Evolutionary conservation across 768 basidiomycete species (phyloP).

Genomic region (Gelatoporia subvermispora): DNA sequence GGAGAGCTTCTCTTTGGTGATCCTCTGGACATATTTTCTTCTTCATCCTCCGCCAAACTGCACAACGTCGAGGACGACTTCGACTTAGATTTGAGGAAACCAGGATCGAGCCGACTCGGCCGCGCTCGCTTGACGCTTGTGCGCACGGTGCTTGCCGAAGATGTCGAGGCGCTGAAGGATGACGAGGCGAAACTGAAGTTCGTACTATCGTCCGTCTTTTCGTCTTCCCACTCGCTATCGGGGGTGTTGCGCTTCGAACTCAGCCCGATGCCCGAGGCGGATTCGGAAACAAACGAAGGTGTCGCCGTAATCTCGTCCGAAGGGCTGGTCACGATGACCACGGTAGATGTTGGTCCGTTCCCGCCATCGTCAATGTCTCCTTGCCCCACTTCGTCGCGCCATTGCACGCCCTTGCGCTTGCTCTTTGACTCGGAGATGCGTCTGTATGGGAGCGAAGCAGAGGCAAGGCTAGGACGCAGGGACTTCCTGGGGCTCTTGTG

Average conservation of each 20-base stretch:
- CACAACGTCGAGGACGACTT: slow-evolving; percentile 43
- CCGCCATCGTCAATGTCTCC: slow-evolving; percentile 70
- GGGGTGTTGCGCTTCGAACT: slow-evolving; percentile 31
- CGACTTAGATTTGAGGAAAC: slow-evolving; percentile 54
- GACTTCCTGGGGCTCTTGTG: slow-evolving; percentile 56
- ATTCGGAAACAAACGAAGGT: slow-evolving; percentile 28
- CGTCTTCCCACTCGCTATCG: slow-evolving; percentile 89
- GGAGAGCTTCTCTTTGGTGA: slow-evolving; percentile 33
- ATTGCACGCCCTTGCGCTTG: slow-evolving; percentile 74
- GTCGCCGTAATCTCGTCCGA: slow-evolving; percentile 2
- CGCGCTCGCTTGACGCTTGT: slow-evolving; percentile 42
- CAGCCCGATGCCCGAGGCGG: slow-evolving; percentile 11
- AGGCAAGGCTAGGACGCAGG: slow-evolving; percentile 54
- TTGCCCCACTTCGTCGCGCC: slow-evolving; percentile 84
- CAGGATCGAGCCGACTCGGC: slow-evolving; percentile 63
- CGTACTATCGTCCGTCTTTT: slow-evolving; percentile 77
- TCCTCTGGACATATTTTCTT: slow-evolving; percentile 30
- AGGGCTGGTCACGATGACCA: slow-evolving; percentile 15
- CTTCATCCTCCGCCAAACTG: slow-evolving; percentile 72
- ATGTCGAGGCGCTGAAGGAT: slow-evolving; percentile 7
- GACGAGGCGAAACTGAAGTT: slow-evolving; percentile 45
- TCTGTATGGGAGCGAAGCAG: slow-evolving; percentile 49
- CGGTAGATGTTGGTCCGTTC: slow-evolving; percentile 10
- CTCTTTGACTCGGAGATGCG: slow-evolving; percentile 60
- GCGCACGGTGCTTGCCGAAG: slow-evolving; percentile 9